phyloP scores from a whole-genome alignment of 371 early-diverging fungal genomes.

The Circinella umbellata region DNA sequence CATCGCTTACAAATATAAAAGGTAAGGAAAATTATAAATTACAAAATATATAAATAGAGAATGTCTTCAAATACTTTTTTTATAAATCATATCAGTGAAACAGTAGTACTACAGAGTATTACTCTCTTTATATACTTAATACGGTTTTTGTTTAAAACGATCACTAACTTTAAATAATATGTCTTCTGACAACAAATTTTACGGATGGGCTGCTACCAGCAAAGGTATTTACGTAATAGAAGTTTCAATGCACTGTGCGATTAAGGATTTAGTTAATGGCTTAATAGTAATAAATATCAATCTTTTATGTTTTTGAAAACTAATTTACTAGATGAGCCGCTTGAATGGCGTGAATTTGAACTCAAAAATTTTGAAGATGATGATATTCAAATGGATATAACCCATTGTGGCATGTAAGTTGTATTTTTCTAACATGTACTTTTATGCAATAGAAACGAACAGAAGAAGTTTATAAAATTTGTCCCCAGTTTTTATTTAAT shows the following conservation, averaged over 20 bases:
- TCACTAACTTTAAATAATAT: background rate
- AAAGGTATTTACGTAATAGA: conserved; percentile 24
- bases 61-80: no score
- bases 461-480: no score
- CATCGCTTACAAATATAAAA: no score
- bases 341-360: conserved; percentile 24
- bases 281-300: background rate
- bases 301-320: no score
- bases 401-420: conserved; percentile 52
- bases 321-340: conserved; percentile 18
- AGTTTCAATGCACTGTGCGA: background rate
- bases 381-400: conserved; percentile 64
- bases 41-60: no score
- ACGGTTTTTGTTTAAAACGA: background rate
- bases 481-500: no score
- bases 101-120: no score
- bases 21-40: no score
- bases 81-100: no score
- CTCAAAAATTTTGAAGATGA: conserved; percentile 42
- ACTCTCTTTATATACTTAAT: background rate
- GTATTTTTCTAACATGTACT: no score
- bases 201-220: conserved; percentile 34
- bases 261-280: no score
- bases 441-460: no score
- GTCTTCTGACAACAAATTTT: conserved; percentile 23